Conservation (phyloP, 805 yeast genomes). For the Nakazawaea molendinolei region DNA sequence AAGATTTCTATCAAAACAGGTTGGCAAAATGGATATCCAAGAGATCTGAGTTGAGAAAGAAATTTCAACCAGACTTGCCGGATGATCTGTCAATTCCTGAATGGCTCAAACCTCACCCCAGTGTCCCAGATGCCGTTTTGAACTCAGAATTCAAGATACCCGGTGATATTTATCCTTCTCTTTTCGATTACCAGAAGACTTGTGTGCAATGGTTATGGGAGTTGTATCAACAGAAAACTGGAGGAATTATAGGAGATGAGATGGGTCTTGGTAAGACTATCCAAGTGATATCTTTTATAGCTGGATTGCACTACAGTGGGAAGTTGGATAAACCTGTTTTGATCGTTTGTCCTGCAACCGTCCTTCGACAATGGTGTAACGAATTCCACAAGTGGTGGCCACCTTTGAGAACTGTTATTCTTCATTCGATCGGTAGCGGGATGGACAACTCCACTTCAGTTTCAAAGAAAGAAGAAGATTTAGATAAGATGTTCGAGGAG, state of each 20-base stretch:
- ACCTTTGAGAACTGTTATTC: conserved; percentile 73
- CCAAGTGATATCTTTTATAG: conserved; percentile 84
- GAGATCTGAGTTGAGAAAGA: conserved; percentile 38
- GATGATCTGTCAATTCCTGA: conserved; percentile 36
- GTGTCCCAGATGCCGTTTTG: conserved; percentile 64
- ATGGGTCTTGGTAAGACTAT: conserved; percentile 98
- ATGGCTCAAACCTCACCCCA: conserved; percentile 75
- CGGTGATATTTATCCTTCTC: conserved; percentile 80
- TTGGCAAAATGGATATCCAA: conserved; percentile 51
- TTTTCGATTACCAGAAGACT: conserved; percentile 91
- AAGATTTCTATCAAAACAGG: conserved; percentile 51
- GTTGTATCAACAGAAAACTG: conserved; percentile 78
- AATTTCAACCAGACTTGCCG: conserved; percentile 20
- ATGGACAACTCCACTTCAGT: conserved; percentile 39
- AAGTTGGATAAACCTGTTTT: conserved; percentile 70
- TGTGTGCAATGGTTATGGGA: conserved; percentile 99
- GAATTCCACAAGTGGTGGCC: conserved; percentile 99
- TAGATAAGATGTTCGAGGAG: conserved; percentile 40
- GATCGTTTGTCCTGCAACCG: conserved; percentile 95
- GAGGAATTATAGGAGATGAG: conserved; percentile 96
- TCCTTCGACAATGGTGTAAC: conserved; percentile 93
- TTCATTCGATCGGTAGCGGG: conserved; percentile 91
- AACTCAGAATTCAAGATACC: conserved; percentile 72
- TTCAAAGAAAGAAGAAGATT: conserved; percentile 34
- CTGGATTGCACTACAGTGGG: conserved; percentile 82